Evolutionary conservation across 2,329 filamentous ascomycete genomes (phyloP), one percentile per base, ranked within the genome.

Genomic region (Xylaria digitata): DNA sequence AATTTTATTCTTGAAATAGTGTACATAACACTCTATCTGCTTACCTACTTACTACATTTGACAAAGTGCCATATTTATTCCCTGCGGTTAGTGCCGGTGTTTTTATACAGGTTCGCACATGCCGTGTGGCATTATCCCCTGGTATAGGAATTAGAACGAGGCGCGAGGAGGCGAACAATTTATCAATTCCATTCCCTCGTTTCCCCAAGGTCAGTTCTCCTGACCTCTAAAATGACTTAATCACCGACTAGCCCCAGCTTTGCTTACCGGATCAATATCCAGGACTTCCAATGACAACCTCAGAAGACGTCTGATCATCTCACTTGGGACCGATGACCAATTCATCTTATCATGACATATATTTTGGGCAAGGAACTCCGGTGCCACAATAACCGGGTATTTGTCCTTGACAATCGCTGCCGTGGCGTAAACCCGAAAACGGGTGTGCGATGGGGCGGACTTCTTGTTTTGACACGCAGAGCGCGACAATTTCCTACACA

Each of bases 381-480:
- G 48, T 32, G 13, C 26, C 17, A 50, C 49, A 7, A 52, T 15
- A 19, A 34, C 7, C n/a, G 32, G 17, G 32, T 6, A 26, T 19
- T 32, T 52, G 46, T n/a, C 17, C 26, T 7, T 17, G 23, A 50
- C 15, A 11, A 34, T n/a, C 46, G 40, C 42, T 37, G 37, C 21
- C 6, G 56, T 49, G 56, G 62, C 59, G 50, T 50, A 46, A 49
- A 50, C 48, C 49, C 56, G 55, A 54, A 32, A 45, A 50, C 21
- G 17, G n/a, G n/a, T 46, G 45, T 46, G 55, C 32, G 48, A 60
- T 49, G 48, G 48, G 48, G 48, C 55, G 23, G 34, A 55, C 49
- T 19, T 34, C 32, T 48, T n/a, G 34, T 34, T 55, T 45, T 34
- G 42, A 56, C 32, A 54, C 17, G 23, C 11, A 15, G 19, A 42